Conservation (phyloP, 805 yeast species). For the Isabelozyma pseudorhagii region DNA sequence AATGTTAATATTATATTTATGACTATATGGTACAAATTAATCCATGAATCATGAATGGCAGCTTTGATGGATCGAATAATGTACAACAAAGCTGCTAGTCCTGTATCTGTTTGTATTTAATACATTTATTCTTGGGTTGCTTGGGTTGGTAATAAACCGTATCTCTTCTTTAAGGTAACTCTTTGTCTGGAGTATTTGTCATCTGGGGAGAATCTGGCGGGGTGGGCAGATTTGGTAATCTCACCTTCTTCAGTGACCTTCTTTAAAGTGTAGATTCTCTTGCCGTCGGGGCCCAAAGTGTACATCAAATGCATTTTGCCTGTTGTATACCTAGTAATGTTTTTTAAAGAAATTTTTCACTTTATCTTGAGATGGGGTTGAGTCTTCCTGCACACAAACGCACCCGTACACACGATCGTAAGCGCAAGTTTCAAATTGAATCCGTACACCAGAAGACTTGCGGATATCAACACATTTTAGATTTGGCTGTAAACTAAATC, state of each 20-base stretch:
- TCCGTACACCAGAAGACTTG: not conserved
- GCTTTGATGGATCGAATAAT: conserved; percentile 1
- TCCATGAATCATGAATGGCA: not conserved
- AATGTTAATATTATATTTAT: not conserved
- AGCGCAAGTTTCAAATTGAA: not conserved
- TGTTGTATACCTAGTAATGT: not conserved
- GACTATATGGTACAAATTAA: conserved; percentile 3
- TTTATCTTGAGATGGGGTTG: not conserved
- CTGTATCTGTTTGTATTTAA: no score
- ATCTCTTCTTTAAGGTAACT: conserved; percentile 96
- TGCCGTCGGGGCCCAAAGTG: conserved; percentile 92
- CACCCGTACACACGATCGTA: not conserved
- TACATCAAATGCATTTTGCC: conserved; percentile 94
- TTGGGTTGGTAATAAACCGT: conserved; percentile 75
- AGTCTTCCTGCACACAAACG: not conserved
- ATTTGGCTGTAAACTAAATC: not conserved
- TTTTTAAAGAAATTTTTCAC: not conserved
- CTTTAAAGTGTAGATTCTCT: conserved; percentile 89
- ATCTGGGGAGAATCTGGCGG: conserved; percentile 99
- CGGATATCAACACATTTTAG: not conserved
- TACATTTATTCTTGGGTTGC: conserved; percentile 45
- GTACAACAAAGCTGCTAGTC: no score
- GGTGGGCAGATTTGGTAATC: conserved; percentile 98
- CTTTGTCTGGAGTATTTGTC: conserved; percentile 99
- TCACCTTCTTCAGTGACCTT: conserved; percentile 82